Conservation (phyloP, 805 yeast genomes). For the Cyberlindnera samutprakarnensis region DNA sequence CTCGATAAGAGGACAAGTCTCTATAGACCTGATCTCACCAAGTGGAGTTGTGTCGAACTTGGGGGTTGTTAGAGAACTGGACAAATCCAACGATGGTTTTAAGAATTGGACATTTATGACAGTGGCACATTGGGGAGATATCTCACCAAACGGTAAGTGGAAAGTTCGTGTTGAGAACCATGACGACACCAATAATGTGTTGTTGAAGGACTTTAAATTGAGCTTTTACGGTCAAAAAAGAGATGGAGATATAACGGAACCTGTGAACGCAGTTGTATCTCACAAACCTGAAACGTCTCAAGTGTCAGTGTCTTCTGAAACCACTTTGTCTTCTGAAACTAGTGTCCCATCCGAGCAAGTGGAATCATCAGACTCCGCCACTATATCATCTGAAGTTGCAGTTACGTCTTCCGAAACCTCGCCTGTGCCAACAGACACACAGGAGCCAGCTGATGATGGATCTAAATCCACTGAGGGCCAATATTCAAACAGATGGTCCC, state of each 20-base stretch:
- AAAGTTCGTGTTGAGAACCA: conserved; percentile 51
- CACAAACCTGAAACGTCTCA: too few species aligned
- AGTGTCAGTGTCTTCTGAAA: conserved; percentile 1
- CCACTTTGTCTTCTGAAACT: conserved; percentile 1
- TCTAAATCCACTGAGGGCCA: conserved; percentile 25
- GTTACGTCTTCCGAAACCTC: conserved; percentile 1
- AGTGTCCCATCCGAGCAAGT: conserved; percentile 5
- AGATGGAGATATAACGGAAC: conserved; percentile 34
- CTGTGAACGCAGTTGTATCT: conserved; percentile 21
- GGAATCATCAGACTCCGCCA: conserved; percentile 12
- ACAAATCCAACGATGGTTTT: conserved; percentile 52
- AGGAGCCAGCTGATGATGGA: conserved; percentile 5
- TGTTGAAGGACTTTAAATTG: conserved; percentile 65
- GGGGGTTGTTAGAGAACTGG: conserved; percentile 60
- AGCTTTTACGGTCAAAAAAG: conserved; percentile 72
- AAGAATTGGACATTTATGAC: conserved; percentile 87
- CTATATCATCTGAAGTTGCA: conserved; percentile 6
- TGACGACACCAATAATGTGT: conserved; percentile 28
- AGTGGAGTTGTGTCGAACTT: conserved; percentile 63
- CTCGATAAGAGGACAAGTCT: conserved; percentile 59
- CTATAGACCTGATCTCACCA: conserved; percentile 66
- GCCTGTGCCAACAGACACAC: conserved; percentile 3
- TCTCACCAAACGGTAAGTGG: conserved; percentile 77
- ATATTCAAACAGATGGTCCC: conserved; percentile 30
- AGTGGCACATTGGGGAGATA: conserved; percentile 99